Base-by-base conservation (phyloP, 2,329 filamentous ascomycete species). In the Pseudopyricularia cyperi region DNA sequence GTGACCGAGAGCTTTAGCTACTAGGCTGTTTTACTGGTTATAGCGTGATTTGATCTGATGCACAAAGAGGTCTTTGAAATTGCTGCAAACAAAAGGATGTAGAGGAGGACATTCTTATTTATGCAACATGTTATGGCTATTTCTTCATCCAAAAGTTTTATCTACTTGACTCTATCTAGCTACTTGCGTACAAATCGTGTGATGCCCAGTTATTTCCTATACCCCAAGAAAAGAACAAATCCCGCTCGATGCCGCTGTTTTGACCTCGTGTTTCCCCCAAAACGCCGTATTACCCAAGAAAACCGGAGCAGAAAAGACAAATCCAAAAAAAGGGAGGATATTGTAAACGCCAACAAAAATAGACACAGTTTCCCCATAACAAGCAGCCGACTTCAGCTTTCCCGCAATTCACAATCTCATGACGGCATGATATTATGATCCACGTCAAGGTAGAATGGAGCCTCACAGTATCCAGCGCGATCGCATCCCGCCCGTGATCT, bases 1-100 rank as follows among this genome's bases (percentile, higher is more conserved):
- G 66, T 73, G 1, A 77, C 71, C 66, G 80, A 83, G 62, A 79
- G 79, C 58, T 84, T 84, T 63, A 70, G 71, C 33, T 83, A 83
- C 59, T 83, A 56, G 67, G 46, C 15, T 37, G 12, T 4, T 22
- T 42, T n/a, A n/a, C n/a, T n/a, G n/a, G n/a, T n/a, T n/a, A n/a
- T n/a, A n/a, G n/a, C n/a, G n/a, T n/a, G n/a, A n/a, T n/a, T n/a
- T n/a, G n/a, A n/a, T n/a, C n/a, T n/a, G n/a, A n/a, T n/a, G n/a
- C 2, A 22, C n/a, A 22, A 2, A 11, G 7, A 3, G 34, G 6
- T 17, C 3, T 42, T 42, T 8, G 12, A 19, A 42, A 11, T 19
- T 22, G n/a, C 17, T 42, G 22, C 7, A 42, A 4, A 19, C 22
- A 11, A 35, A 34, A 39, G 37, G 22, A 11, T 11, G 3, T n/a